A percentile compares a stretch with the other conserved stretches of the same genome.
Evolutionary conservation across 768 basidiomycete genomes (phyloP).

Genomic region (Leccinellum albellum): DNA sequence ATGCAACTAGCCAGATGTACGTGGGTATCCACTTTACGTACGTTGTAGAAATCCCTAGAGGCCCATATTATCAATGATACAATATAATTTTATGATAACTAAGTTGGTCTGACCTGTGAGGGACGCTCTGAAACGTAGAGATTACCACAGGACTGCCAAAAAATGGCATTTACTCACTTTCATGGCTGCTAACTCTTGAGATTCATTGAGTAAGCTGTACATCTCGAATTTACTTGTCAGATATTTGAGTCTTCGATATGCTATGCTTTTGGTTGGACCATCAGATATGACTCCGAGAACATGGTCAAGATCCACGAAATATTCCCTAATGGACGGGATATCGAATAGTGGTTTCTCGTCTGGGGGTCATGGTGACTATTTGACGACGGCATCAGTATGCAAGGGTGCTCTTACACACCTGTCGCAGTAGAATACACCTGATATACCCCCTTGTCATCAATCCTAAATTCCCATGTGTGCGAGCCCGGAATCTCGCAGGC

Average conservation of each 20-base stretch:
- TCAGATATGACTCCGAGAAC: conserved; percentile 88
- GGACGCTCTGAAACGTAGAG: conserved; percentile 22
- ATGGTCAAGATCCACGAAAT: conserved; percentile 94
- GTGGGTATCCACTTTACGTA: conserved; percentile 98
- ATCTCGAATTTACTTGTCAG: conserved; percentile 91
- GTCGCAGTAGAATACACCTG: conserved; percentile 61
- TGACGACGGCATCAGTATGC: not conserved
- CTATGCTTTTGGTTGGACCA: conserved; percentile 95
- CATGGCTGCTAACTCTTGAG: conserved; percentile 92
- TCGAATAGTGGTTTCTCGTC: conserved; percentile 62
- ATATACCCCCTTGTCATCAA: conserved; percentile 89
- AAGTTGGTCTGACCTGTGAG: conserved; percentile 25
- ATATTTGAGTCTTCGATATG: conserved; percentile 87
- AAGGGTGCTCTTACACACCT: conserved; percentile 4
- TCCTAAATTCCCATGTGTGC: conserved; percentile 59
- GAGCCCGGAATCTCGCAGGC: conserved; percentile 70
- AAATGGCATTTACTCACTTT: conserved; percentile 54
- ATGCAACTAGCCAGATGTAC: conserved; percentile 98
- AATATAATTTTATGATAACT: not conserved
- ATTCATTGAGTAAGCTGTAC: conserved; percentile 89
- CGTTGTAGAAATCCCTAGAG: conserved; percentile 94
- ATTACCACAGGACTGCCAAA: conserved; percentile 4
- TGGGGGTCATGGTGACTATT: conserved; percentile 12
- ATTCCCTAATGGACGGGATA: conserved; percentile 86
- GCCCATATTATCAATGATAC: conserved; percentile 1